phyloP scores from a whole-genome alignment of 306 rosid genomes.

The Biancaea sappan region DNA sequence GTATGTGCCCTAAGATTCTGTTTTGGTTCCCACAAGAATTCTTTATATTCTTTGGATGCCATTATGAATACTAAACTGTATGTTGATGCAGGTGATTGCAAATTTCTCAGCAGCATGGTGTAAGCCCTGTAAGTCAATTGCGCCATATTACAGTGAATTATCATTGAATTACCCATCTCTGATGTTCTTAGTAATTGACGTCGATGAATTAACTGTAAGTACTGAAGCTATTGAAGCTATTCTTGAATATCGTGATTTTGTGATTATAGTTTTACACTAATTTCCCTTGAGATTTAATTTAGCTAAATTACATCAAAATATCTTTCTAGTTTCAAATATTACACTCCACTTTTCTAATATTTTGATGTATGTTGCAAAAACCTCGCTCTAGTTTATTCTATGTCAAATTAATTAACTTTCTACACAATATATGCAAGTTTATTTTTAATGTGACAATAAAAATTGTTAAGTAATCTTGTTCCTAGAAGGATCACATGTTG shows the following conservation, averaged over 20 bases:
- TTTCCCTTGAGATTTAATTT: no score
- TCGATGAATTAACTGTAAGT: constrained; percentile 93
- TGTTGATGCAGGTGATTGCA: constrained; percentile 75
- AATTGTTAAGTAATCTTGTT: no score
- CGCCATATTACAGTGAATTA: constrained; percentile 72
- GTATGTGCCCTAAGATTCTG: neutral
- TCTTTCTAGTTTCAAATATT: no score
- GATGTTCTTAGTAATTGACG: constrained; percentile 84
- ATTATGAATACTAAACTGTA: constrained; percentile 24
- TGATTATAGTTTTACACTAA: neutral
- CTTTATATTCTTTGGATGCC: constrained; percentile 2
- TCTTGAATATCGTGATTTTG: constrained; percentile 15
- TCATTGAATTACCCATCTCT: constrained; percentile 79
- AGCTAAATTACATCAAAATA: no score
- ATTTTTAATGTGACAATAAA: no score
- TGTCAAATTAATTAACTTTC: no score
- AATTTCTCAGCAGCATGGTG: constrained; percentile 99
- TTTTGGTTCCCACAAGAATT: neutral
- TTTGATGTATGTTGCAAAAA: no score
- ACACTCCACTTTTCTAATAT: no score
- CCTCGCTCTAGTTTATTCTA: no score
- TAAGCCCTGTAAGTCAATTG: constrained; percentile 88
- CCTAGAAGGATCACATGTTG: no score
- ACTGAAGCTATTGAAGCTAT: neutral
- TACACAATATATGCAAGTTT: no score